phyloP scores from a whole-genome alignment of 2,329 filamentous ascomycete genomes.

The Pezicula radicicola region DNA sequence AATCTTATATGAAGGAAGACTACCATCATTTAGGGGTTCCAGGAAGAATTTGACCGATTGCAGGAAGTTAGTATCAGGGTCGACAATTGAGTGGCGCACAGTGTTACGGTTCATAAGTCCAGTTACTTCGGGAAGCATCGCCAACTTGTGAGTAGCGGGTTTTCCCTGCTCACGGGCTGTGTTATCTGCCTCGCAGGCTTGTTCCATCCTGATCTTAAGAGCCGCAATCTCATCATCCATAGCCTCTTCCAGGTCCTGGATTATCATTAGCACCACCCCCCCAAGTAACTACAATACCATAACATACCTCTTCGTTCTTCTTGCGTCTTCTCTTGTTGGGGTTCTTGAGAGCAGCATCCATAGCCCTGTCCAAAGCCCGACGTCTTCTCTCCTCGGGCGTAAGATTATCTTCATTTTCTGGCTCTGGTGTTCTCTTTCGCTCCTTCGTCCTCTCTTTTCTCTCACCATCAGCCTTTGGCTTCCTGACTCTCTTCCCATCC shows the following conservation, averaged over 20 bases:
- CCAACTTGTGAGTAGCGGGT: conserved; percentile 88
- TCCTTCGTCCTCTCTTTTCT: conserved; percentile 26
- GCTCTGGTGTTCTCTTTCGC: conserved; percentile 51
- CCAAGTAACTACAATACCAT: neutral
- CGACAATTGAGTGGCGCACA: conserved; percentile 78
- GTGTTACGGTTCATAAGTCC: conserved; percentile 86
- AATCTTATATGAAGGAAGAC: conserved; percentile 93
- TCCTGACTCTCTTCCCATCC: conserved; percentile 48
- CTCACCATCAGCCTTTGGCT: conserved; percentile 36
- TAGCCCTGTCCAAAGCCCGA: conserved; percentile 78
- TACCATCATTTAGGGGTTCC: conserved; percentile 90
- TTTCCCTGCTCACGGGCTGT: conserved; percentile 73
- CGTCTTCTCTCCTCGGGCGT: conserved; percentile 82
- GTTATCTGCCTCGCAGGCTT: conserved; percentile 84
- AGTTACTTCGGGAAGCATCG: conserved; percentile 88
- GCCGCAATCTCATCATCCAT: conserved; percentile 87
- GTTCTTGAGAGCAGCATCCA: conserved; percentile 86
- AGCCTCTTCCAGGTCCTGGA: conserved; percentile 81
- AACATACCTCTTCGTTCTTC: conserved; percentile 81
- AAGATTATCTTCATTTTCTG: conserved; percentile 73
- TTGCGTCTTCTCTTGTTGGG: conserved; percentile 64
- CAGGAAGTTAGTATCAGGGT: conserved; percentile 92
- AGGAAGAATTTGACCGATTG: conserved; percentile 97
- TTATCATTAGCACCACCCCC: conserved; percentile 15
- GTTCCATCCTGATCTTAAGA: conserved; percentile 86